These are phyloP conservation scores for Colletotrichum coccodes DNA, from an alignment of 2,329 filamentous ascomycete species.

Conservation along the genomic window DNA sequence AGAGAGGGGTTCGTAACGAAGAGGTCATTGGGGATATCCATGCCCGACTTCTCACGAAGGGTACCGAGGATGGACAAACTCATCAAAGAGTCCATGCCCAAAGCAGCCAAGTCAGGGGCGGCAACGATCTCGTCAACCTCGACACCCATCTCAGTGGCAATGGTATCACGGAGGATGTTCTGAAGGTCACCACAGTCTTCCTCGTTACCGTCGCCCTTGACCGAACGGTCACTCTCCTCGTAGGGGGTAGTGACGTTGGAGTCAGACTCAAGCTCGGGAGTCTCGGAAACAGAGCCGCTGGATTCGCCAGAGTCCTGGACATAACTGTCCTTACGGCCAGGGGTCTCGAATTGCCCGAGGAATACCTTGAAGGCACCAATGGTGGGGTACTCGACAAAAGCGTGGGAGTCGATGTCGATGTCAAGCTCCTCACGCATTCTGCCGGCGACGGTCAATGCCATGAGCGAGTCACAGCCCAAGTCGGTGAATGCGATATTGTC, in stretches of 20 bases:
- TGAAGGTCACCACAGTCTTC: conserved; percentile 50
- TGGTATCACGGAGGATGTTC: conserved; percentile 70
- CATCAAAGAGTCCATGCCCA: conserved; percentile 70
- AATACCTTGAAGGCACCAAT: conserved; percentile 63
- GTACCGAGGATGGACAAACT: conserved; percentile 65
- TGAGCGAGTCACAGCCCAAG: conserved; percentile 70
- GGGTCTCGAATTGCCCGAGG: conserved; percentile 47
- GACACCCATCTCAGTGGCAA: conserved; percentile 79
- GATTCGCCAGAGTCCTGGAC: conserved; percentile 47
- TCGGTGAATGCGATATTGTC: conserved; percentile 67
- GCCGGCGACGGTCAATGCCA: conserved; percentile 66
- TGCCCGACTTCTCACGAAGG: conserved; percentile 63
- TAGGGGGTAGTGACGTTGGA: conserved; percentile 63
- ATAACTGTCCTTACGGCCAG: conserved; percentile 37
- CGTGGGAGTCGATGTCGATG: conserved; percentile 61
- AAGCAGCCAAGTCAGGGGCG: conserved; percentile 62
- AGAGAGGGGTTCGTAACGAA: conserved; percentile 70
- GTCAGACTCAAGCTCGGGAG: conserved; percentile 56
- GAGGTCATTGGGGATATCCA: conserved; percentile 68
- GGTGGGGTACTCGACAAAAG: conserved; percentile 65
- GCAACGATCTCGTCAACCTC: conserved; percentile 70
- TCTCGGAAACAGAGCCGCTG: conserved; percentile 53
- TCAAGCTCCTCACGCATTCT: conserved; percentile 68
- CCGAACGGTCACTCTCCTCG: conserved; percentile 61
- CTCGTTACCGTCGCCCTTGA: conserved; percentile 53